Base-by-base conservation (phyloP, 495 filamentous ascomycete species). In the Trichoderma virens region DNA sequence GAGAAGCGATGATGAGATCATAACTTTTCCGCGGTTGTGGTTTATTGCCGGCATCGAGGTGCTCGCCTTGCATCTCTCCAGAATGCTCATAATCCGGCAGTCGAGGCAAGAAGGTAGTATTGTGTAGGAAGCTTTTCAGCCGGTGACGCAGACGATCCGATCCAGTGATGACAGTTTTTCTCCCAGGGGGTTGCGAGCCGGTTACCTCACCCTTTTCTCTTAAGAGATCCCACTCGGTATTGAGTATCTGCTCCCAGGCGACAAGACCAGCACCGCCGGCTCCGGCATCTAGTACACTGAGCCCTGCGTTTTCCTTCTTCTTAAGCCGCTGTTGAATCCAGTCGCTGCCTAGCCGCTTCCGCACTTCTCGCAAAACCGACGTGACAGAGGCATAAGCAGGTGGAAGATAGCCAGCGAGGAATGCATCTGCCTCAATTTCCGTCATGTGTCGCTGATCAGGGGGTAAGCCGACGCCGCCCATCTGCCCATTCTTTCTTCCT, bases 91-190 rank as follows among this genome's bases (percentile, higher is more conserved):
- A 91, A 69, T 98, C 92, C n/a, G 94, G 94, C 31, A 98, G 78
- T 2, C 92, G 89, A 13, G 94, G 94, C 28, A 98, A 81, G 71
- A 98, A 98, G 0, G 87, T 91, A 0, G 94, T 97, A 69, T 97
- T 88, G 16, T 94, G 85, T 13, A 98, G 81, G 65, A 97, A 82
- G 34, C 75, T 76, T 62, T 90, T 89, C 18, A 90, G 82, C 20
- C 92, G 88, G 27, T 90, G 77, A n/a, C 91, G 87, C 38, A 98
- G 80, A 16, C 70, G 64, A 20, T 77, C 71, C 1, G 77, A 76
- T 25, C 80, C 82, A 3, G 81, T 76, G 7, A 83, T 74, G 1
- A 81, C 82, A 13, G 79, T 82, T 51, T 79, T 79, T 68, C 79
- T 84, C 16, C 81, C 78, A 20, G 69, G 72, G 1, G 80, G 72